A percentile compares a stretch with the other conserved stretches of the same genome.
Evolutionary conservation across 73 alveolate species (phyloP).

Genomic region (Blepharisma stoltei): DNA sequence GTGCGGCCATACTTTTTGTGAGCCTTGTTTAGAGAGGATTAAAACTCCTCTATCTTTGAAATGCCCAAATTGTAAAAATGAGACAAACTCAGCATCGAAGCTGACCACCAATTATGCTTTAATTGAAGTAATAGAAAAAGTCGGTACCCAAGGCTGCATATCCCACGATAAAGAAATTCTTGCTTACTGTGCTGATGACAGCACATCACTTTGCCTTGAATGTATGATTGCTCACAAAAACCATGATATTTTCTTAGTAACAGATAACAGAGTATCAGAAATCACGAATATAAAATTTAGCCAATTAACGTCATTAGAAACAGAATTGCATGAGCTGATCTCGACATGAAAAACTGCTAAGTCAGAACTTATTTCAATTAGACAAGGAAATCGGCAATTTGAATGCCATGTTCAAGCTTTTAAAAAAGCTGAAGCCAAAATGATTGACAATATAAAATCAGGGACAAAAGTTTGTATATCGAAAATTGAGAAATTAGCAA

Average conservation of each 20-base stretch:
- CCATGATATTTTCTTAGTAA: not conserved
- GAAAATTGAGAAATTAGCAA: no score
- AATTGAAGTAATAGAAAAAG: conserved; percentile 1
- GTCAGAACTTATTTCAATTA: not conserved
- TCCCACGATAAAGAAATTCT: not conserved
- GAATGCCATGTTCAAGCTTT: no score
- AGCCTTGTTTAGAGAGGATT: not conserved
- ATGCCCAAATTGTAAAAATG: not conserved
- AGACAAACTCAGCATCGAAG: not conserved
- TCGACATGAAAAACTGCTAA: not conserved
- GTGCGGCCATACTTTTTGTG: conserved; percentile 1
- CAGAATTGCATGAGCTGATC: not conserved
- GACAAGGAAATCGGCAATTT: no score
- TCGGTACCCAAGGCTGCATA: not conserved
- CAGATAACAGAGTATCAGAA: not conserved
- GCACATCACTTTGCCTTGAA: not conserved
- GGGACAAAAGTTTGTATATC: no score
- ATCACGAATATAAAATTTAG: not conserved
- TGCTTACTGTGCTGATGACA: not conserved
- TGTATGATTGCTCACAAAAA: not conserved
- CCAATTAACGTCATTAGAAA: not conserved
- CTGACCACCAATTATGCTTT: not conserved
- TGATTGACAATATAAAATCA: no score
- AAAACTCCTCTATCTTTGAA: not conserved
- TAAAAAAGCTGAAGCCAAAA: no score